Base-by-base conservation (phyloP, 2,329 filamentous ascomycete species). In the Aspergillus neoniger region DNA sequence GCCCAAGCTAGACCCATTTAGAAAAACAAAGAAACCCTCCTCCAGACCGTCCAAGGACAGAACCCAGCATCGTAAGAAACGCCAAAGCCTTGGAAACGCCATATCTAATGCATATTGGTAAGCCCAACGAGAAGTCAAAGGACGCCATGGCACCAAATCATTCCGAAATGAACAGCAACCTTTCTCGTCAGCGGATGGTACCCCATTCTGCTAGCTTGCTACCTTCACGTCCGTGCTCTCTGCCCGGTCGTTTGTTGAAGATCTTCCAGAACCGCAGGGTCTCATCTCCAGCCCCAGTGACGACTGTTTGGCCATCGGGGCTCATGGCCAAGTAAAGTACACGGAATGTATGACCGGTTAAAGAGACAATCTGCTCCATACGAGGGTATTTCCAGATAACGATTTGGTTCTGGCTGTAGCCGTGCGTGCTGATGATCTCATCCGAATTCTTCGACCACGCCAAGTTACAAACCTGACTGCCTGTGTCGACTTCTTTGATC, bases 321-420 rank as follows among this genome's bases (percentile, higher is more conserved):
- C 93, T 97, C 92, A 98, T 98, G 32, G 93, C 93, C 55, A 99
- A 83, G 75, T 98, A 99, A 3, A 99, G 83, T 12, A 99, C 95
- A 71, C 95, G 90, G 77, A 96, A 98, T 1, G 95, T 99, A 76
- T 99, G 95, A 0, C 95, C 95, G 0, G 95, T 99, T 49, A 99
- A 82, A 67, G 91, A 96, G 43, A 92, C 94, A 8, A 99, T 92
- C 75, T 98, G 95, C 52, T 92, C 92, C 95, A 99, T 98, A 67
- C 90, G 93, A 1, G 95, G 95, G 73, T 99, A 99, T 73, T 99
- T 99, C 95, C 95, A 99, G 58, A 99, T 92, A 39, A 98, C 94
- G 69, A 99, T 97, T 76, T 98, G 95, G 75, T 99, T 97, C 74
- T 99, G 95, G 68, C 90, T 94, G 80, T 97, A 99, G 6, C 95